Evolutionary conservation across 1,284 basidiomycete species (phyloP), one percentile per base, ranked within the genome.

Genomic region (Ganoderma lucidum): DNA sequence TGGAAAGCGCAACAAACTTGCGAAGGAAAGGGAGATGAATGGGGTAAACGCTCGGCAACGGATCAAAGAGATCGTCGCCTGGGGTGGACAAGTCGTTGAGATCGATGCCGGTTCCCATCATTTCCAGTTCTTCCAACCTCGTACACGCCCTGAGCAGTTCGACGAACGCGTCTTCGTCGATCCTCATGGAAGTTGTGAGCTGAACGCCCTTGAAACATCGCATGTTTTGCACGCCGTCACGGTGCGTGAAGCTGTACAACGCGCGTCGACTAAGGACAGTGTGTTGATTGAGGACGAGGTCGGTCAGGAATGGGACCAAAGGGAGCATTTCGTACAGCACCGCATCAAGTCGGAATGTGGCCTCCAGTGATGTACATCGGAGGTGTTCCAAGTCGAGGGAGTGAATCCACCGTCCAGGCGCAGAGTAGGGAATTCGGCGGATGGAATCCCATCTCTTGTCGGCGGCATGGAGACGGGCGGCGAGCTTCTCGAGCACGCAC

Each of bases 361-460:
- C 85, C 8, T 82, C 79, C 64, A 82, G 81, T 32, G 84, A 81
- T 55, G 76, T 76, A 71, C 83, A 83, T 23, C 78, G 73, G 55
- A 95, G 75, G 37, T 82, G 80, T 6, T 91, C 90, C 19, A 96
- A 80, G 77, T 96, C 90, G 32, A 96, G 83, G 6, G 79, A 79
- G 65, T 90, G 91, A 3, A 96, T 88, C 92, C 93, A 96, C 76
- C 95, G 87, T 35, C 94, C 95, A 1, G 95, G 95, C 0, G 90
- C 86, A 1, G 93, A 95, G 77, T 92, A 92, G 0, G 93, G 92
- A 75, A 94, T 94, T 56, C 94, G 86, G 64, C 93, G 88, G 69
- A 96, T 90, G 66, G 93, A 93, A 75, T 95, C 93, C 95, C 95
- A 96, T 76, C 87, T 88, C 74, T 89, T 84, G 73, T 96, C 95